Base-by-base conservation (phyloP, 2,329 filamentous ascomycete species). In the Tolypocladium amazonense region DNA sequence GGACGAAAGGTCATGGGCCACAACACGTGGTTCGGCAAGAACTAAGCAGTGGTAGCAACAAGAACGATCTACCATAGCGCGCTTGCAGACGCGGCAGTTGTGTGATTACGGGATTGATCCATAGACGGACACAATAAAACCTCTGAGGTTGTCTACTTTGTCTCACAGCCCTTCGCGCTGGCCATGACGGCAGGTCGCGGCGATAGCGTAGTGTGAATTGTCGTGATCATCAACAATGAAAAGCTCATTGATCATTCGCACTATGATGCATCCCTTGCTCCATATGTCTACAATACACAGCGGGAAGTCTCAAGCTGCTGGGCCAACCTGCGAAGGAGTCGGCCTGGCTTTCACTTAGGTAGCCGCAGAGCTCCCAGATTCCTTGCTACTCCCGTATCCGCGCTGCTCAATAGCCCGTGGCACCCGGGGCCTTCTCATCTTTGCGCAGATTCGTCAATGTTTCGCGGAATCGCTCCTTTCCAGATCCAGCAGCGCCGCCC, bases 391-490 rank as follows among this genome's bases (percentile, higher is more conserved):
- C 56, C 53, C 11, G 55, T 5, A 18, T 35, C 11, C 7, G 12
- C n/a, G 25, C 38, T 27, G 27, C 11, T 71, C 78, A 88, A 69
- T 86, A 84, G 61, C 86, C 85, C 63, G 79, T 82, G 59, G 85
- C 84, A 63, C 85, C 86, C 27, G 86, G 86, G 30, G 86, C 86
- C 76, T 95, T 95, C 77, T 96, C 89, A 67, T 99, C 94, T 79
- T 97, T 97, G 77, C 88, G 88, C 76, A 99, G 77, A 73, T 86
- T 92, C 67, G 92, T 76, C 69, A 99, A 78, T 71, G 97, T 71
- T 77, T 97, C 93, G 66, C 94, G 87, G 83, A 99, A 97, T 65
- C 92, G 90, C 75, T 95, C 91, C 83, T 99, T 99, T 68, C 93
- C 92, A 62, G 90, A 95, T 54, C 92, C 93, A 62, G 86, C 87